Conservation (phyloP, 1,284 basidiomycete species). For the Austroboletus niveus region DNA sequence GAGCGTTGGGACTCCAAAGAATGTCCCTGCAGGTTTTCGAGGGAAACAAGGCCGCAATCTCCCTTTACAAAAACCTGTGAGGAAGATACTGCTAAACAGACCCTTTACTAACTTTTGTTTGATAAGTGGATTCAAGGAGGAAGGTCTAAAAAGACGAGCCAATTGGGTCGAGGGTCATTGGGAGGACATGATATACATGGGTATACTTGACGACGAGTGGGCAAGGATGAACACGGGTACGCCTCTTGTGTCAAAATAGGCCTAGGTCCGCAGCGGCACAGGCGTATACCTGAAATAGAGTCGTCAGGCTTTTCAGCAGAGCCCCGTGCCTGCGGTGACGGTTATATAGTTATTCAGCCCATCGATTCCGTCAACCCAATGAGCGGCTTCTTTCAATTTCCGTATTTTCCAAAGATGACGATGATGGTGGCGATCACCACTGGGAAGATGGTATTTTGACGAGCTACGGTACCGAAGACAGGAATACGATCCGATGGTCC, state of each 20-base stretch:
- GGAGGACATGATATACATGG: conserved; percentile 14
- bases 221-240: background rate
- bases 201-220: conserved; percentile 14
- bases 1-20: conserved; percentile 20
- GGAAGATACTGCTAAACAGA: background rate
- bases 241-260: background rate
- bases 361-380: too few species aligned
- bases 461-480: too few species aligned
- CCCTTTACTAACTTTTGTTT: background rate
- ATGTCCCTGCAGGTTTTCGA: conserved; percentile 17
- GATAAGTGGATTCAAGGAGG: conserved; percentile 10
- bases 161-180: conserved; percentile 10
- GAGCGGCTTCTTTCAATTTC: too few species aligned
- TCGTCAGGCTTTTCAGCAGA: too few species aligned
- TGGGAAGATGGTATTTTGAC: too few species aligned
- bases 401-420: too few species aligned
- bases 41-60: conserved; percentile 17
- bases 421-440: too few species aligned
- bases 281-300: too few species aligned
- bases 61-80: conserved; percentile 24
- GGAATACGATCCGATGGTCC: too few species aligned
- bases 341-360: too few species aligned
- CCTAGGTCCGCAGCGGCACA: background rate
- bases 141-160: conserved; percentile 11
- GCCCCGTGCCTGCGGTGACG: too few species aligned